Evolutionary conservation across 192 early-diverging fungal species (phyloP).

Genomic region (Piromyces sp.): DNA sequence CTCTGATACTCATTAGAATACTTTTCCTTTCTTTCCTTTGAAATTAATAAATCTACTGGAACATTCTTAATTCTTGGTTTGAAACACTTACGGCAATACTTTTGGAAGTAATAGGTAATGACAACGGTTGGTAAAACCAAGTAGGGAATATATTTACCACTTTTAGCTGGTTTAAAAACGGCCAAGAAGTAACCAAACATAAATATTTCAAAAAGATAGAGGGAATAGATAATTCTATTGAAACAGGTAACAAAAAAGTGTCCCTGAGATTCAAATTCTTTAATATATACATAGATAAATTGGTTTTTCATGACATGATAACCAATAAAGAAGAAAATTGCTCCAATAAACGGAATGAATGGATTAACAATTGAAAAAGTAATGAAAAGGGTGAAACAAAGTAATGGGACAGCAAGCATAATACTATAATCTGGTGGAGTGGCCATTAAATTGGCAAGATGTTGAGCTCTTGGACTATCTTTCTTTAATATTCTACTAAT

Average conservation of each 20-base stretch:
- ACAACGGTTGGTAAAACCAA: background rate
- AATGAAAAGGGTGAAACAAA: background rate
- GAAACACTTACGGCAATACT: background rate
- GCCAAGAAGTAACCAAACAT: background rate
- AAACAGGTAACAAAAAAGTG: background rate
- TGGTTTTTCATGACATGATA: background rate
- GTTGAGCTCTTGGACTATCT: background rate
- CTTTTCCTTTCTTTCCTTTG: background rate
- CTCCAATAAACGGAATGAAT: background rate
- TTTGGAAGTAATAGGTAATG: background rate
- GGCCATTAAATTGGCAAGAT: background rate
- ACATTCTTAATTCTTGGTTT: background rate
- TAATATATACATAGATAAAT: background rate
- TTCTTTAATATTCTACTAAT: background rate
- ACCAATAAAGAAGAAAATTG: background rate
- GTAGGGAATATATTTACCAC: background rate
- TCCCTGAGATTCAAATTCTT: background rate
- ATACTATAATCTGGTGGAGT: background rate
- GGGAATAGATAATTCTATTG: background rate
- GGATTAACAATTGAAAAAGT: background rate
- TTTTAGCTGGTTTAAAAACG: background rate
- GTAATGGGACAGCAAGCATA: background rate
- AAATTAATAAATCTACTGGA: background rate
- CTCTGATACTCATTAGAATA: background rate
- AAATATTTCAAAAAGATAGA: background rate